Conservation (phyloP, 1,139 yeast genomes). For the Geotrichum carabidarum region DNA sequence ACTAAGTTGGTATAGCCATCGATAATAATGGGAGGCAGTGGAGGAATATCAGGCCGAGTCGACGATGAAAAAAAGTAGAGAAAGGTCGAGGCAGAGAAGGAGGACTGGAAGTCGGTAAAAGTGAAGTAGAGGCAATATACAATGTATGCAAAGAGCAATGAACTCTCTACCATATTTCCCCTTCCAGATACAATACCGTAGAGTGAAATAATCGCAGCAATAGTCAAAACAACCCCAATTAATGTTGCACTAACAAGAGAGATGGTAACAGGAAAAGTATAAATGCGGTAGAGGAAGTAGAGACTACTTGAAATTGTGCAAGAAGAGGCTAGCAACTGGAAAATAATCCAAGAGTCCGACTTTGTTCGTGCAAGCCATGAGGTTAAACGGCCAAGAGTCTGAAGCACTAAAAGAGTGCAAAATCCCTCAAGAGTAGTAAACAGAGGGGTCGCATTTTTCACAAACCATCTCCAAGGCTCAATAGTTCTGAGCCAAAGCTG, state of each 20-base stretch:
- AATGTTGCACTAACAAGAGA: constrained; percentile 74
- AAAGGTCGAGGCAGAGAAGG: constrained; percentile 28
- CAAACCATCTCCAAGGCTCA: constrained; percentile 61
- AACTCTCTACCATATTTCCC: constrained; percentile 86
- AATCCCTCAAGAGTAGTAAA: constrained; percentile 90
- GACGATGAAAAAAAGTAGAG: constrained; percentile 28
- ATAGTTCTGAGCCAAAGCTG: constrained; percentile 40
- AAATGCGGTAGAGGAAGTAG: constrained; percentile 77
- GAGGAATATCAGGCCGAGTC: constrained; percentile 30
- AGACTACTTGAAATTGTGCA: constrained; percentile 69
- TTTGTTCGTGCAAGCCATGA: constrained; percentile 60
- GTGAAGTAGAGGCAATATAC: constrained; percentile 89
- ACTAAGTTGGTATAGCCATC: constrained; percentile 41
- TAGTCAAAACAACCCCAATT: constrained; percentile 77
- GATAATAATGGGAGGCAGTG: constrained; percentile 38
- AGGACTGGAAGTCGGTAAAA: constrained; percentile 63
- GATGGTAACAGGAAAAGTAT: constrained; percentile 61
- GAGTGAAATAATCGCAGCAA: constrained; percentile 67
- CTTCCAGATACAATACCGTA: constrained; percentile 78
- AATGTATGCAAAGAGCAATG: constrained; percentile 79
- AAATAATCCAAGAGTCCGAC: constrained; percentile 77
- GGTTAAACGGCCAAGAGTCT: constrained; percentile 81
- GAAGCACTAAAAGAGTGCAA: constrained; percentile 82
- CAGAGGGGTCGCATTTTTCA: constrained; percentile 78
- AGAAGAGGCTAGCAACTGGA: constrained; percentile 68